These are phyloP conservation scores for Aspergillus pseudoglaucus DNA, from an alignment of 2,329 filamentous ascomycete genomes.

Conservation along the genomic window DNA sequence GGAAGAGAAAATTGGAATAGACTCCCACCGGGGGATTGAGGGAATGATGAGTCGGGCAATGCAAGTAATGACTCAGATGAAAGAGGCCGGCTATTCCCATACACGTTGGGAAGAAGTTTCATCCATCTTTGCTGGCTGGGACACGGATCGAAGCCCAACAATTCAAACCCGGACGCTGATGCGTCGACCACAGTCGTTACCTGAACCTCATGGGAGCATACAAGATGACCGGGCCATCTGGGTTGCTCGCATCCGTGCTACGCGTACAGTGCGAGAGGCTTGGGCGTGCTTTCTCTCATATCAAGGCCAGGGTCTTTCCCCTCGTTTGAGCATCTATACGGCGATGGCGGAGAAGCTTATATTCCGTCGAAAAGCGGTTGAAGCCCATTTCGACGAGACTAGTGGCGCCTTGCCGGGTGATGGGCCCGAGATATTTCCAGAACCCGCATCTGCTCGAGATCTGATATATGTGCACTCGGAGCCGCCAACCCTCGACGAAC, in stretches of 20 bases:
- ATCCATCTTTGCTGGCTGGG: constrained; percentile 54
- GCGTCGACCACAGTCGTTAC: constrained; percentile 19
- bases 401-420: constrained; percentile 48
- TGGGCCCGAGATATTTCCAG: constrained; percentile 47
- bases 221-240: constrained; percentile 38
- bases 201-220: constrained; percentile 6
- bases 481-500: constrained; percentile 46
- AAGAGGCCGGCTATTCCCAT: constrained; percentile 52
- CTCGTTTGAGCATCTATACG: constrained; percentile 42
- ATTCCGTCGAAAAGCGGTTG: constrained; percentile 25
- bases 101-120: constrained; percentile 49
- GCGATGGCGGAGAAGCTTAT: constrained; percentile 54
- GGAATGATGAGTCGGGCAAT: constrained; percentile 53
- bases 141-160: constrained; percentile 56
- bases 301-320: constrained; percentile 36
- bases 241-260: constrained; percentile 53
- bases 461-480: constrained; percentile 51
- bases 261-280: constrained; percentile 56
- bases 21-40: constrained; percentile 50
- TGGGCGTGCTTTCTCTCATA: constrained; percentile 59
- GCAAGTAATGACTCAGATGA: constrained; percentile 50
- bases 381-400: constrained; percentile 14
- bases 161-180: constrained; percentile 52
- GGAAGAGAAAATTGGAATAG: constrained; percentile 54
- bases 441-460: constrained; percentile 52